Conservation (phyloP, 2,329 filamentous ascomycete genomes). For the Pyrenophora seminiperda region DNA sequence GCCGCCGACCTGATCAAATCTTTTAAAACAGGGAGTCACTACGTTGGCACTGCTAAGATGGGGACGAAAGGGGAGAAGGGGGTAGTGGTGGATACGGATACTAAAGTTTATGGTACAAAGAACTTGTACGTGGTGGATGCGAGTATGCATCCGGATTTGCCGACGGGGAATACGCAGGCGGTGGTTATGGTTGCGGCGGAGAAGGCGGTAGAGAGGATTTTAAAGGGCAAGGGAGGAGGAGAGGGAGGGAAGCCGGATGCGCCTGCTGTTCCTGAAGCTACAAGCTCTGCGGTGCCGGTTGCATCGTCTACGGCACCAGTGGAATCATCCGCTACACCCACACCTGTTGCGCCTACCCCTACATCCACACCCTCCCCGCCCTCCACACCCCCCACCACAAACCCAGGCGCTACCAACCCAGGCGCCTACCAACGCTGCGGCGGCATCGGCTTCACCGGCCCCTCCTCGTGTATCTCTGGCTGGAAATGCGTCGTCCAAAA, state of each 20-base stretch:
- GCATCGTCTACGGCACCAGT: neutral
- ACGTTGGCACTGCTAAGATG: conserved; percentile 62
- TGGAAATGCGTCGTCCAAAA: conserved; percentile 48
- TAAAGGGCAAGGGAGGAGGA: conserved; percentile 52
- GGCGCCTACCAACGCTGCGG: conserved; percentile 52
- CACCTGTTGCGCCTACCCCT: conserved; percentile 5
- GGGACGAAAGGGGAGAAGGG: conserved; percentile 48
- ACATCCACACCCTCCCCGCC: neutral
- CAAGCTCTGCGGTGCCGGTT: conserved; percentile 3
- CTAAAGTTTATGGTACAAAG: conserved; percentile 54
- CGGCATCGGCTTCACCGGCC: conserved; percentile 49
- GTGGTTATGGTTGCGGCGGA: conserved; percentile 69
- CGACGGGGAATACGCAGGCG: conserved; percentile 70
- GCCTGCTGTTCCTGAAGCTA: conserved; percentile 12
- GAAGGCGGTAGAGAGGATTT: conserved; percentile 60
- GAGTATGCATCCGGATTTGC: conserved; percentile 66
- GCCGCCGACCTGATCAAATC: conserved; percentile 43
- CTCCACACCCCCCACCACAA: neutral
- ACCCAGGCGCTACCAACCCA: conserved; percentile 1
- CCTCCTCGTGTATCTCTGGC: conserved; percentile 49
- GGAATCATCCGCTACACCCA: conserved; percentile 6
- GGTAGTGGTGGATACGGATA: conserved; percentile 47
- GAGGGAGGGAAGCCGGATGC: conserved; percentile 22
- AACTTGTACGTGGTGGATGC: conserved; percentile 55
- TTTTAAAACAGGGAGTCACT: conserved; percentile 44